Percentiles rank a stretch among this genome's conserved stretches.
These are phyloP conservation scores for Gillenia trifoliata DNA, from an alignment of 306 rosid species.

Conservation along the genomic window DNA sequence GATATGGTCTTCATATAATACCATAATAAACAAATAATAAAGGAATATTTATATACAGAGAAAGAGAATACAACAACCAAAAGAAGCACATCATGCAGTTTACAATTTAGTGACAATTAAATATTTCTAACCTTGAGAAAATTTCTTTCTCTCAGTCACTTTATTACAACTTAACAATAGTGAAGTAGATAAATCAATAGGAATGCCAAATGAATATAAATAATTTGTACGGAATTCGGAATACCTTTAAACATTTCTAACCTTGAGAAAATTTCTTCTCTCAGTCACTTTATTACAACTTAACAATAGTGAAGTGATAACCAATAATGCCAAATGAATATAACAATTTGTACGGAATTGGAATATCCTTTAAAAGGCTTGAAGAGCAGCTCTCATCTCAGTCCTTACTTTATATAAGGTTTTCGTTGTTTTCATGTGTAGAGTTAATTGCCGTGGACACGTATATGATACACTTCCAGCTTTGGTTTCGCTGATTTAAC, in stretches of 20 bases:
- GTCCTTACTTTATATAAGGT: slow-evolving; percentile 66
- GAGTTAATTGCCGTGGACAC: slow-evolving; percentile 56
- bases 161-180: not conserved
- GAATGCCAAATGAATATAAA: not conserved
- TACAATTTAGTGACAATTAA: not conserved
- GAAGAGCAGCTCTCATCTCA: slow-evolving; percentile 76
- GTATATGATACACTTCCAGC: slow-evolving; percentile 44
- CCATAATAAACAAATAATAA: not conserved
- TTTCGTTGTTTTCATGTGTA: slow-evolving; percentile 56
- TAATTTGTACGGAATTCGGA: not conserved
- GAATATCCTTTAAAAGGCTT: slow-evolving; percentile 67
- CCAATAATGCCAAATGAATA: not conserved
- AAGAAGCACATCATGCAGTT: not conserved
- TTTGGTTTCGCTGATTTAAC: slow-evolving; percentile 63
- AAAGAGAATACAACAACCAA: not conserved
- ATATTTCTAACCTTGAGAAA: not conserved
- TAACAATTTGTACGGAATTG: not conserved
- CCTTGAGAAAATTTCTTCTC: not conserved
- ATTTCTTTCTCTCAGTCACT: not conserved
- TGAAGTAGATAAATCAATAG: not conserved
- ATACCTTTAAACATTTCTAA: slow-evolving; percentile 43
- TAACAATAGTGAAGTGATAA: not conserved
- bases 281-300: not conserved
- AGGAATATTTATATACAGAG: not conserved
- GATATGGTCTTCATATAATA: not conserved